Conservation (phyloP, 345 rosid species). For the Salix koriyanagi region DNA sequence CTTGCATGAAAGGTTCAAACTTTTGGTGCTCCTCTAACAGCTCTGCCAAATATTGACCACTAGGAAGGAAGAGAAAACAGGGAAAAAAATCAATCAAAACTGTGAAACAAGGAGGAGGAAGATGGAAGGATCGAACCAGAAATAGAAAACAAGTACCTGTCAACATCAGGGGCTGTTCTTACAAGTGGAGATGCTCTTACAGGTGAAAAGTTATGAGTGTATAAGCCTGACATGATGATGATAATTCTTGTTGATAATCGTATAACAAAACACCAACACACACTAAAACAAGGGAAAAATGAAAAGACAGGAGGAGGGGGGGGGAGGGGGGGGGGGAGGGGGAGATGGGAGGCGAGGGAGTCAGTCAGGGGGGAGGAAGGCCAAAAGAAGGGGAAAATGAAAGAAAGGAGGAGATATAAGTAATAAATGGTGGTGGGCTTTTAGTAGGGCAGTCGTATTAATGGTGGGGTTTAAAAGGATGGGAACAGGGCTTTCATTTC, state of each 20-base stretch:
- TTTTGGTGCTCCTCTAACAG: constrained; percentile 84
- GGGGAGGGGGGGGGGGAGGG: too few species aligned
- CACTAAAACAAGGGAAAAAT: neutral
- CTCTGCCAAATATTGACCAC: constrained; percentile 77
- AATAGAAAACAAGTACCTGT: constrained; percentile 1
- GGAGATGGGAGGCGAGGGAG: neutral
- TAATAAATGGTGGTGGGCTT: constrained; percentile 7
- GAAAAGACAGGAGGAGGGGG: neutral
- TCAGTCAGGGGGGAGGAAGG: neutral
- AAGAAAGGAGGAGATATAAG: neutral
- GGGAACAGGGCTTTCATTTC: constrained; percentile 1
- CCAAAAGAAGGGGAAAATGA: neutral
- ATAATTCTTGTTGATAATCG: neutral
- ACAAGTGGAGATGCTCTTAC: constrained; percentile 11
- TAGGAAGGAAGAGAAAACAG: constrained; percentile 1
- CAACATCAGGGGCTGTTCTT: constrained; percentile 13
- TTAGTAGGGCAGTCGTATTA: neutral
- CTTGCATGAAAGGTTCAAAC: constrained; percentile 88
- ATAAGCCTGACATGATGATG: constrained; percentile 14
- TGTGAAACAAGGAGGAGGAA: neutral
- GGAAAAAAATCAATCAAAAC: neutral
- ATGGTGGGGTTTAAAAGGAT: constrained; percentile 10
- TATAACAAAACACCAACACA: neutral
- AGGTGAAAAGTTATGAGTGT: constrained; percentile 12
- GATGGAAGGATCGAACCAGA: neutral